Evolutionary conservation across 495 filamentous ascomycete species (phyloP).

Genomic region (Darksidea phi): DNA sequence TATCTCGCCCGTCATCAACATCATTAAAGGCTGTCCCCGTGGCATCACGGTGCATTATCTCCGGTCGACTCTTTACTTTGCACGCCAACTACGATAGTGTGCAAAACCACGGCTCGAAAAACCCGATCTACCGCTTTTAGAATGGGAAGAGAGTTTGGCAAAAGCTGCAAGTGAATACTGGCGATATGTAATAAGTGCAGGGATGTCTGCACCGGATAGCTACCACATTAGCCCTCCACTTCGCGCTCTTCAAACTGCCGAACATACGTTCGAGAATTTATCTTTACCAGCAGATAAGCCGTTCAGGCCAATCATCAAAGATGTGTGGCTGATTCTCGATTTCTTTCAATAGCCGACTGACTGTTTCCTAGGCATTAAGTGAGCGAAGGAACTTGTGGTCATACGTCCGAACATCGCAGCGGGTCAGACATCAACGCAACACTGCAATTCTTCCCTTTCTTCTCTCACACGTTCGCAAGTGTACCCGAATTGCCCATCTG

Average conservation of each 20-base stretch:
- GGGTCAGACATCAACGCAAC: background rate
- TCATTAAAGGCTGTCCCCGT: background rate
- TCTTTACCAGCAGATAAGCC: background rate
- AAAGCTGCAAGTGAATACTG: background rate
- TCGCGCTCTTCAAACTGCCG: background rate
- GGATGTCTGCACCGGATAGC: background rate
- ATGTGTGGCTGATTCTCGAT: background rate
- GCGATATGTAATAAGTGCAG: background rate
- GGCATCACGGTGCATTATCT: background rate
- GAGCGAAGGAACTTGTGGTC: background rate
- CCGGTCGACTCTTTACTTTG: no score
- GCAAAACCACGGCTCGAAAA: no score
- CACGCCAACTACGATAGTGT: no score
- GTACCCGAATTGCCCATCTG: background rate
- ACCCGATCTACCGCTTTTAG: no score
- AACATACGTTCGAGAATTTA: background rate
- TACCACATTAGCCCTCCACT: slow-evolving; percentile 1
- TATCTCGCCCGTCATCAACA: slow-evolving; percentile 1
- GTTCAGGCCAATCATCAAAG: background rate
- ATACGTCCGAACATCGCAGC: background rate
- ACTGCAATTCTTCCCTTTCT: background rate
- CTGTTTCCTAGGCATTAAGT: background rate
- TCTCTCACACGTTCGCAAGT: background rate
- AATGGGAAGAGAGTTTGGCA: background rate
- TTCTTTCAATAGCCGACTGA: no score